phyloP scores from a whole-genome alignment of 768 basidiomycete species.

The Lentinula lateritia region DNA sequence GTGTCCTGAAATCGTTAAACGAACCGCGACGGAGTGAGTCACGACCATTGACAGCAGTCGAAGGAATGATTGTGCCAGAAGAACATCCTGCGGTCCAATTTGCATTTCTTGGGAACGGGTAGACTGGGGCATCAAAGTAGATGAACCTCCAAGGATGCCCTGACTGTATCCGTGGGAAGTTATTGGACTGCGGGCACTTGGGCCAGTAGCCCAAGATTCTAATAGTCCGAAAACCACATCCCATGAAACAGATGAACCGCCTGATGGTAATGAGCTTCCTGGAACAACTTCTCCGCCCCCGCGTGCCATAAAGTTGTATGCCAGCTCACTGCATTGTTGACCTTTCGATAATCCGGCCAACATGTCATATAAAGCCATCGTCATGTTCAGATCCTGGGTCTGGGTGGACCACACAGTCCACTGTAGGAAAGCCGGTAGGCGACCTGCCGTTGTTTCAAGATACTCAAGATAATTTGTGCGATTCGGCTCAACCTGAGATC shows the following conservation, averaged over 20 bases:
- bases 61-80: conserved; percentile 77
- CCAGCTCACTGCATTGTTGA: conserved; percentile 77
- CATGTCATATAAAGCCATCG: conserved; percentile 86
- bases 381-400: conserved; percentile 63
- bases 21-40: conserved; percentile 68
- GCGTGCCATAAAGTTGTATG: conserved; percentile 83
- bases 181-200: conserved; percentile 39
- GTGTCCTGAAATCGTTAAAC: conserved; percentile 71
- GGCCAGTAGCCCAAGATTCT: conserved; percentile 66
- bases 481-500: conserved; percentile 35
- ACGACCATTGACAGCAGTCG: conserved; percentile 74
- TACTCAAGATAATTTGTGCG: conserved; percentile 50
- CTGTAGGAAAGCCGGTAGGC: conserved; percentile 73
- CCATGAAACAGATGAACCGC: conserved; percentile 71
- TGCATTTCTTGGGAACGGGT: conserved; percentile 42
- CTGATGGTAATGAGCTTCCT: conserved; percentile 49
- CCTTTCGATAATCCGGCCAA: conserved; percentile 78
- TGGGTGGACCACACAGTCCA: conserved; percentile 90
- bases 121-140: conserved; percentile 25
- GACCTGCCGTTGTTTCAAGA: conserved; percentile 55
- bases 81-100: conserved; percentile 63
- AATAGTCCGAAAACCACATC: conserved; percentile 65
- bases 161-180: conserved; percentile 36
- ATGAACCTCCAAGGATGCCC: conserved; percentile 3
- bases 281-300: conserved; percentile 68